phyloP scores from a whole-genome alignment of 306 rosid species.

The Bauhinia variegata region DNA sequence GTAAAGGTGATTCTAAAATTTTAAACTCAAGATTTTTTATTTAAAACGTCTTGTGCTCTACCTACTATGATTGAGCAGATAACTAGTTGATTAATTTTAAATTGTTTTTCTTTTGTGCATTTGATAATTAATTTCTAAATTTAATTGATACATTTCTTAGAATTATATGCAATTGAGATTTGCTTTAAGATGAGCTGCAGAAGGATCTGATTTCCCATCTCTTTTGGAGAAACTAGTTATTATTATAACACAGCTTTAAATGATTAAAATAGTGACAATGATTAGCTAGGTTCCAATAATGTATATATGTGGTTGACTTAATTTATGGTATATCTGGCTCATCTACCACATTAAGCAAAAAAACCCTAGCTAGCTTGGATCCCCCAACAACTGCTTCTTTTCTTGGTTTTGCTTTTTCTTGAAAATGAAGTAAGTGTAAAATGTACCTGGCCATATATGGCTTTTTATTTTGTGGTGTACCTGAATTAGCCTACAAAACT shows the following conservation, averaged over 20 bases:
- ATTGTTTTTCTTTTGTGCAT: too few species aligned
- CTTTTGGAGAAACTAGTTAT: too few species aligned
- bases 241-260: neutral
- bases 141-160: too few species aligned
- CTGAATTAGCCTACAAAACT: constrained; percentile 20
- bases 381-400: constrained; percentile 36
- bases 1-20: too few species aligned
- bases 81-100: too few species aligned
- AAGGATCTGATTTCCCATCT: too few species aligned
- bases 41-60: too few species aligned
- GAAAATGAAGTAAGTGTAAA: constrained; percentile 38
- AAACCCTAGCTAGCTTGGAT: constrained; percentile 38
- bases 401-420: constrained; percentile 41
- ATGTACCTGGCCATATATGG: constrained; percentile 46
- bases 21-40: too few species aligned
- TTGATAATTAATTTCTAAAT: too few species aligned
- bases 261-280: constrained; percentile 24
- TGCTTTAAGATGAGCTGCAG: too few species aligned
- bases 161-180: too few species aligned
- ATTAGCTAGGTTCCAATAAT: constrained; percentile 4
- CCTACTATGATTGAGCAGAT: too few species aligned
- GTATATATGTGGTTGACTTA: constrained; percentile 39
- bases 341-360: constrained; percentile 10
- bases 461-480: constrained; percentile 24
- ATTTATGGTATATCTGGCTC: neutral